Evolutionary conservation across 352 stramenopile species (phyloP), one percentile per base, ranked within the genome.

Genomic region (Globisporangium recalcitrans): DNA sequence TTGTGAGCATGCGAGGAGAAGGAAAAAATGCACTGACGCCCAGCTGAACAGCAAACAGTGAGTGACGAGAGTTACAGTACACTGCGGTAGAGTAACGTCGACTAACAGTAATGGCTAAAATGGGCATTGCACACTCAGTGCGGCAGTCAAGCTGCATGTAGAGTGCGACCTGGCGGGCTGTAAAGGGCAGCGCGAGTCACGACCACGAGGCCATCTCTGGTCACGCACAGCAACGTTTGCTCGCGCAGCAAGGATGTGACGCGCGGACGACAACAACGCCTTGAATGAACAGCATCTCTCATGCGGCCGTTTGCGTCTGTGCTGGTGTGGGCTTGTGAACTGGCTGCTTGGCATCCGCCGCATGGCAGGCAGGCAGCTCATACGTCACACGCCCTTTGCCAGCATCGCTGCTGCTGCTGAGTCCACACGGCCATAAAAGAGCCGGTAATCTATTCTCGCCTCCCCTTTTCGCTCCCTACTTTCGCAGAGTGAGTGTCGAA

Each of bases 311-410:
- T 24, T 31, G 49, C 4, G 27, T 27, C n/a, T n/a, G n/a, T n/a
- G n/a, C n/a, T n/a, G n/a, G 19, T 56, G n/a, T 42, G 27, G 49
- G 26, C 26, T 34, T 29, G 47, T 34, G 49, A 55, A 55, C 49
- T 55, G 49, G 49, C 49, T 55, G 49, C 49, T 55, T 55, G 49
- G 14, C 48, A 24, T 36, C 47, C 22, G 3, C 21, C n/a, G 11
- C 13, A 19, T 22, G 40, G 42, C 42, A 49, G 42, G n/a, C 42
- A 49, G n/a, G n/a, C n/a, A n/a, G n/a, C n/a, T n/a, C n/a, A n/a
- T n/a, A n/a, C n/a, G n/a, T n/a, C 42, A 26, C 19, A 16, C 42
- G 21, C 42, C 21, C 42, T 49, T 49, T 26, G 42, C 42, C 21
- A 22, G 42, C 8, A 8, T 49, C 21, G 19, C 21, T 26, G 42